phyloP scores from a whole-genome alignment of 345 rosid species.

The Eucalyptus pauciflora region DNA sequence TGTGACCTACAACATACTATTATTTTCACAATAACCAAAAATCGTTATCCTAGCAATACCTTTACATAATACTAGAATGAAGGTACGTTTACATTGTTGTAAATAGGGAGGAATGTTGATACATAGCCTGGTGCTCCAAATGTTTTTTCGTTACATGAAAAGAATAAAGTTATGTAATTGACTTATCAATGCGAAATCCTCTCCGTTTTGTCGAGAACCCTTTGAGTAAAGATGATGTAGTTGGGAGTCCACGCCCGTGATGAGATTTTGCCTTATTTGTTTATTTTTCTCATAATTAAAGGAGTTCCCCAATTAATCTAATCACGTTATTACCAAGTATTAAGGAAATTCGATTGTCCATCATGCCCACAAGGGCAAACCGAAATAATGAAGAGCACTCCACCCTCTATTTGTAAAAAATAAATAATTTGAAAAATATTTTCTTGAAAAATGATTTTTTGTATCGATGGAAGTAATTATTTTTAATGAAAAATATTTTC shows the following conservation, averaged over 20 bases:
- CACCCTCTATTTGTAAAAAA: not conserved
- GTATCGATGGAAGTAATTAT: not conserved
- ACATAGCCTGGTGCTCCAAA: not conserved
- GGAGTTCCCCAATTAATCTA: not conserved
- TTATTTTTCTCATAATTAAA: not conserved
- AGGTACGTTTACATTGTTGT: not conserved
- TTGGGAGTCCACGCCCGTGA: not conserved
- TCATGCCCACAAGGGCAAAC: not conserved
- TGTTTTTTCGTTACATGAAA: not conserved
- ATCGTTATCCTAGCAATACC: too few relatives aligned
- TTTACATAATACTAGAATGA: not conserved
- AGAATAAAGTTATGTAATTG: too few relatives aligned
- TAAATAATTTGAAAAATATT: accelerated
- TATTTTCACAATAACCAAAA: too few relatives aligned
- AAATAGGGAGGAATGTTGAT: not conserved
- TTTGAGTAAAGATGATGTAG: not conserved
- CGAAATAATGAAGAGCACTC: not conserved
- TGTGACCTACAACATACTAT: accelerated
- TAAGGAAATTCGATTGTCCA: not conserved
- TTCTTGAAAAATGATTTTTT: not conserved
- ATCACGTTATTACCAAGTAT: not conserved
- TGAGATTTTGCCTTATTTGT: not conserved
- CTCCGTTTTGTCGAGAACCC: not conserved
- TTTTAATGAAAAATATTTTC: not conserved
- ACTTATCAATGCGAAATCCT: too few relatives aligned